These are phyloP conservation scores for Hypoxylon sp. DNA, from an alignment of 2,329 filamentous ascomycete species.

Conservation along the genomic window DNA sequence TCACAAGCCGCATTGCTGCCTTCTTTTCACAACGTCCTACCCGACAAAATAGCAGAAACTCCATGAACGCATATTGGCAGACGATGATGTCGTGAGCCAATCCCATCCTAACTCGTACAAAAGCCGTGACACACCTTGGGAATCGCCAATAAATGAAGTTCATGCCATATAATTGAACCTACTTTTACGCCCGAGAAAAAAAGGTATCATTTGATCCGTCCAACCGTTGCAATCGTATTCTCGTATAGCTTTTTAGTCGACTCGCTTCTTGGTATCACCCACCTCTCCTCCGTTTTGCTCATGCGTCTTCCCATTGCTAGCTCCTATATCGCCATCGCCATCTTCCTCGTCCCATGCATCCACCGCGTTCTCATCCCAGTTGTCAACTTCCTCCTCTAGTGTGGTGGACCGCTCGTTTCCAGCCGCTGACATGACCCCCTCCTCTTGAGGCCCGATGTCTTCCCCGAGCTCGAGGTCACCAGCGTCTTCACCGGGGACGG, in stretches of 20 bases:
- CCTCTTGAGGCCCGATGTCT: conserved; percentile 68
- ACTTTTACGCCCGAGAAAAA: conserved; percentile 44
- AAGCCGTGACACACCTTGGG: conserved; percentile 36
- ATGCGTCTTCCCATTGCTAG: conserved; percentile 44
- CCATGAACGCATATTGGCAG: conserved; percentile 17
- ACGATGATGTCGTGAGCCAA: conserved; percentile 28
- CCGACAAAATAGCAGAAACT: conserved; percentile 8
- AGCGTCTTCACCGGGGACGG: conserved; percentile 73
- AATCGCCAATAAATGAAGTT: conserved; percentile 21
- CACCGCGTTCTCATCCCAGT: conserved; percentile 88
- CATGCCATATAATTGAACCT: conserved; percentile 36
- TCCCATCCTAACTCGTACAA: conserved; percentile 42
- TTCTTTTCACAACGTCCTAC: background rate
- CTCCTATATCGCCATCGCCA: conserved; percentile 49
- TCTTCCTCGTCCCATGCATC: conserved; percentile 69
- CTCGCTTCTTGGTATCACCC: conserved; percentile 52
- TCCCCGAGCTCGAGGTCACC: conserved; percentile 83
- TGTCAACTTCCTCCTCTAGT: conserved; percentile 87
- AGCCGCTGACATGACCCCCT: conserved; percentile 65
- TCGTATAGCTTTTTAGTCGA: conserved; percentile 48
- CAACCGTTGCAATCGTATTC: conserved; percentile 36
- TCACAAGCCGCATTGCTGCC: conserved; percentile 10
- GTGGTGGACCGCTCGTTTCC: conserved; percentile 53
- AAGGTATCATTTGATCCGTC: conserved; percentile 47
- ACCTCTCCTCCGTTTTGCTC: conserved; percentile 49